Base-by-base conservation (phyloP, 31 red algal genomes). In the Endocladia muricata region DNA sequence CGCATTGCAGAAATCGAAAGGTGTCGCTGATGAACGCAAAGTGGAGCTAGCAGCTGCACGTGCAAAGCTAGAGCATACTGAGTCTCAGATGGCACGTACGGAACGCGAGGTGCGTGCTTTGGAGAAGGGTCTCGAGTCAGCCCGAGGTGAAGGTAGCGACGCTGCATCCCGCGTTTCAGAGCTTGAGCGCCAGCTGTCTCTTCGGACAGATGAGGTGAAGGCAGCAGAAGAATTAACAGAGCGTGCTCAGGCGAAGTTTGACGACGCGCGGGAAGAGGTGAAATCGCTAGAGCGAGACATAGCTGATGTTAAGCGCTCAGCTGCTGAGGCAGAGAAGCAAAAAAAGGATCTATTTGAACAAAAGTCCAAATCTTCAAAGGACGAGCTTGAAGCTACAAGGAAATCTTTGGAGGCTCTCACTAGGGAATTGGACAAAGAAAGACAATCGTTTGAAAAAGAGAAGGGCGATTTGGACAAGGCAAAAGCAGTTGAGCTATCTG, bases 111-210 rank as follows among this genome's bases (percentile, higher is more conserved):
- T 78, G 32, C 74, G 67, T 8, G 74, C 74, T 8, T 33, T 76
- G 54, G 76, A 88, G 39, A 88, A 69, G 33, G 76, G 83, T 39
- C 55, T 88, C 26, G 62, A 88, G 52, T 39, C 40, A 44, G 83
- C 83, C 7, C 72, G 68, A 37, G 70, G 70, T 23, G 56, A 84
- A 38, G 83, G 70, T n/a, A 61, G 63, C 39, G 81, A 84, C 21
- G 81, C 69, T 13, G 81, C 70, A 19, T 58, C 68, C 17, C 54
- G 29, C 28, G 61, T 80, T n/a, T 63, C 57, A 19, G 73, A 88
- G 3, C 61, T 88, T 11, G 64, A 88, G 60, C 55, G 76, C 22
- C 52, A 77, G 40, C 72, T 79, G 29, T 63, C 44, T 56, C 57
- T 78, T 25, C 55, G 73, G 21, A 80, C 83, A 3, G 83, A 80